Evolutionary conservation across 805 yeast genomes (phyloP).

Genomic region (Candida alai): DNA sequence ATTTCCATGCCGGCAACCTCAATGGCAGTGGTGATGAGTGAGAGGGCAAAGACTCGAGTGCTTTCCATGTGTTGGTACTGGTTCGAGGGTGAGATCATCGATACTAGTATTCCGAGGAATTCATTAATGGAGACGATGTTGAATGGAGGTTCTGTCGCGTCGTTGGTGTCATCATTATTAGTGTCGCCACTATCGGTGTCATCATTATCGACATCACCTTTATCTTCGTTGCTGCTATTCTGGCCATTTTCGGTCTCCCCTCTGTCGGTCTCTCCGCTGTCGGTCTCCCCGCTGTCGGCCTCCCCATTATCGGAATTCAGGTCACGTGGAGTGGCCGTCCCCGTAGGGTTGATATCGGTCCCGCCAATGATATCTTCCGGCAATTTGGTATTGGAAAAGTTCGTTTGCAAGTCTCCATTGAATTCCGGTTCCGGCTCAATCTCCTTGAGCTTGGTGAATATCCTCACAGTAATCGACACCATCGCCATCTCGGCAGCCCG

Average conservation of each 20-base stretch:
- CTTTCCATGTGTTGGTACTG: conserved; percentile 83
- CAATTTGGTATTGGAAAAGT: conserved; percentile 44
- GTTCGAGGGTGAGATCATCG: conserved; percentile 78
- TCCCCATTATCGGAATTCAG: conserved; percentile 5
- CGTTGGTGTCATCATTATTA: too few species aligned
- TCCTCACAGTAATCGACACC: conserved; percentile 60
- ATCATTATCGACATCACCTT: too few species aligned
- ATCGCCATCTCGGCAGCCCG: conserved; percentile 85
- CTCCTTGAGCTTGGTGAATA: conserved; percentile 57
- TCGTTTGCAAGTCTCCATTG: conserved; percentile 42
- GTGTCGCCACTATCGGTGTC: too few species aligned
- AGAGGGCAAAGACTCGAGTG: conserved; percentile 77
- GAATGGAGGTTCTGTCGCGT: conserved; percentile 46
- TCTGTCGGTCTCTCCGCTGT: conserved; percentile 17
- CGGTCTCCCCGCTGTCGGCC: not conserved
- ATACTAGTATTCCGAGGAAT: conserved; percentile 68
- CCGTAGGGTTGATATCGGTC: conserved; percentile 15
- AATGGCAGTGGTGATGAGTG: conserved; percentile 69
- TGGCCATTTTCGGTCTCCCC: not conserved
- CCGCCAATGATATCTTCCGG: conserved; percentile 62
- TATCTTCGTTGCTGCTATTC: too few species aligned
- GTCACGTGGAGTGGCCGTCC: conserved; percentile 15
- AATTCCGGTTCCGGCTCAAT: conserved; percentile 53
- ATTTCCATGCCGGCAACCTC: conserved; percentile 75
- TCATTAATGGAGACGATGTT: conserved; percentile 76